phyloP scores from a whole-genome alignment of 2,329 filamentous ascomycete genomes.

The Penicillium sp. region DNA sequence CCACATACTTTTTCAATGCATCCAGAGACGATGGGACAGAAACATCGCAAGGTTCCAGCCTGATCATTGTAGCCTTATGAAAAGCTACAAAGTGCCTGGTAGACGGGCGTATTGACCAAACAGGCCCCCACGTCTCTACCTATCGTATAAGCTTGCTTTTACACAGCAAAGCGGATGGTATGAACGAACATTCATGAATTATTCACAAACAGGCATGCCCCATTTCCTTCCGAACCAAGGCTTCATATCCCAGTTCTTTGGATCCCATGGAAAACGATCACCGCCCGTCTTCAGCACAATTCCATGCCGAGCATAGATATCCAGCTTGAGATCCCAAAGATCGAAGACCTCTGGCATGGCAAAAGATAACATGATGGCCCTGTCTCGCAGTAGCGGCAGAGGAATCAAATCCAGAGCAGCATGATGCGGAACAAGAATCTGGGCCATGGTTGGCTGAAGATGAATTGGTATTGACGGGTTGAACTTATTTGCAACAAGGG shows the following conservation, averaged over 20 bases:
- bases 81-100: background rate
- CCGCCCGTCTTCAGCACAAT: slow-evolving; percentile 15
- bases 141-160: background rate
- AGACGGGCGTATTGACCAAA: background rate
- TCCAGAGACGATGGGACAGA: background rate
- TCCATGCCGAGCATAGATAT: slow-evolving; percentile 35
- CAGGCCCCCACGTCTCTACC: background rate
- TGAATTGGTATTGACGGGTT: slow-evolving; percentile 28
- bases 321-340: slow-evolving; percentile 38
- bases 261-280: slow-evolving; percentile 37
- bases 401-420: slow-evolving; percentile 40
- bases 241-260: slow-evolving; percentile 25
- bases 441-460: slow-evolving; percentile 38
- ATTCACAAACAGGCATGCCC: slow-evolving; percentile 7
- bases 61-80: background rate
- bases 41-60: background rate
- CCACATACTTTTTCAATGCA: background rate
- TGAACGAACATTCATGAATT: background rate
- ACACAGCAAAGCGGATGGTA: background rate
- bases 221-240: slow-evolving; percentile 36
- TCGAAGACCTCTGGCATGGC: slow-evolving; percentile 32
- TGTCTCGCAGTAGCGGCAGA: slow-evolving; percentile 32
- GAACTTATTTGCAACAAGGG: slow-evolving; percentile 23
- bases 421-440: slow-evolving; percentile 41
- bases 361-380: slow-evolving; percentile 34